Evolutionary conservation across 2,329 filamentous ascomycete genomes (phyloP).

Genomic region (Leptographium lundbergii): DNA sequence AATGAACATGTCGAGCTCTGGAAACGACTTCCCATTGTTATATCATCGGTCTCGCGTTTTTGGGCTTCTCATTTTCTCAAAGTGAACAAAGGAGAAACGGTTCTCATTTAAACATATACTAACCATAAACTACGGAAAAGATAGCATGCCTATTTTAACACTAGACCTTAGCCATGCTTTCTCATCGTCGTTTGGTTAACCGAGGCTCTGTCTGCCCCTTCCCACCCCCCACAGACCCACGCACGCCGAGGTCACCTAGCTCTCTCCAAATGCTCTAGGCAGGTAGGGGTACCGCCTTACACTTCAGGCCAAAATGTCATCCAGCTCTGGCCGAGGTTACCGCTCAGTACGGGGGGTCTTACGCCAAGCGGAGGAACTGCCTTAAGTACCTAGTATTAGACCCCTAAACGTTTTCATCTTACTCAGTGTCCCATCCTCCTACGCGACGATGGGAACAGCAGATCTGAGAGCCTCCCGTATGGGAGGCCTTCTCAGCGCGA

Average conservation of each 20-base stretch:
- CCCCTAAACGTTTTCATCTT: neutral
- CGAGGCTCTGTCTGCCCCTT: too few species aligned
- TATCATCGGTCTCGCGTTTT: neutral
- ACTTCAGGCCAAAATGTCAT: too few species aligned
- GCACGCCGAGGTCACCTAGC: too few species aligned
- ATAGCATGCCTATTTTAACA: too few species aligned
- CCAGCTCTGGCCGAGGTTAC: too few species aligned
- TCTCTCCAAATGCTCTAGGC: too few species aligned
- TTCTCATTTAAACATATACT: neutral
- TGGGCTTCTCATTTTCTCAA: neutral
- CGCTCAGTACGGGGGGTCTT: neutral
- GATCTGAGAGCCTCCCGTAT: conserved; percentile 46
- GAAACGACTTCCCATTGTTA: neutral
- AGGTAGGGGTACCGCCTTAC: too few species aligned
- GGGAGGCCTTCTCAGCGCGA: conserved; percentile 61
- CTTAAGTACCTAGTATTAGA: neutral
- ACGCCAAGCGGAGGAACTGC: neutral
- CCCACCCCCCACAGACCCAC: too few species aligned
- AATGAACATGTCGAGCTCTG: neutral
- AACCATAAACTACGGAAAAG: too few species aligned
- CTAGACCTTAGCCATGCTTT: too few species aligned
- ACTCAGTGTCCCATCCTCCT: neutral
- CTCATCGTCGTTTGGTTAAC: too few species aligned
- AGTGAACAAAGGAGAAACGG: neutral
- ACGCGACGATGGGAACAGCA: neutral